These are phyloP conservation scores for Ehretia macrophylla DNA, from an alignment of 257 asterid species.

Conservation along the genomic window DNA sequence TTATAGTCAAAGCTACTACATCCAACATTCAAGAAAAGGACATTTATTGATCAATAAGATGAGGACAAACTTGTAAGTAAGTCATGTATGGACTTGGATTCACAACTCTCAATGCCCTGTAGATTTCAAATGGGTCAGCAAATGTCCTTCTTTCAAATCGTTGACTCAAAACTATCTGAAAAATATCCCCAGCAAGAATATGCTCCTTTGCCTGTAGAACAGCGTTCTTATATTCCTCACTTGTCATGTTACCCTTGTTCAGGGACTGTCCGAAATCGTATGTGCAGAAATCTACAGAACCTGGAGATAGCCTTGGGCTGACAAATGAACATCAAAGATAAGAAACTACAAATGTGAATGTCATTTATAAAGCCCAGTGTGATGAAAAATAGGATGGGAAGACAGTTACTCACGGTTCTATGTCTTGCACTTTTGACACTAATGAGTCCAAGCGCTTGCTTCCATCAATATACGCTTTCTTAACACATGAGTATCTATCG, in stretches of 20 bases:
- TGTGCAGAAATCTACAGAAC: constrained; percentile 44
- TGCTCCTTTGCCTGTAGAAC: constrained; percentile 83
- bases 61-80: constrained; percentile 62
- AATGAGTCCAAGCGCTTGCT: constrained; percentile 50
- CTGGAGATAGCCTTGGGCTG: constrained; percentile 71
- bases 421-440: constrained; percentile 57
- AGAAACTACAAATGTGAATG: constrained; percentile 11
- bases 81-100: constrained; percentile 95
- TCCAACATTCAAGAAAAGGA: constrained; percentile 5
- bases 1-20: constrained; percentile 12
- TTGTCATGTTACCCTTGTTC: constrained; percentile 56
- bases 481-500: constrained; percentile 53
- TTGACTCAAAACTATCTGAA: constrained; percentile 83
- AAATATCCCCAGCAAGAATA: constrained; percentile 77
- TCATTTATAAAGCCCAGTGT: not conserved
- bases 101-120: constrained; percentile 82
- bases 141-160: constrained; percentile 82
- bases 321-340: constrained; percentile 10
- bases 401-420: constrained; percentile 54
- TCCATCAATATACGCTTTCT: constrained; percentile 74
- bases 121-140: constrained; percentile 91
- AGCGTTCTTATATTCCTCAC: constrained; percentile 66
- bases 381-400: not conserved
- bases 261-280: constrained; percentile 39
- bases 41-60: not conserved